A percentile compares a stretch with the other conserved stretches of the same genome.
Conservation (phyloP, 306 rosid genomes). For the Rosa lucieae region DNA sequence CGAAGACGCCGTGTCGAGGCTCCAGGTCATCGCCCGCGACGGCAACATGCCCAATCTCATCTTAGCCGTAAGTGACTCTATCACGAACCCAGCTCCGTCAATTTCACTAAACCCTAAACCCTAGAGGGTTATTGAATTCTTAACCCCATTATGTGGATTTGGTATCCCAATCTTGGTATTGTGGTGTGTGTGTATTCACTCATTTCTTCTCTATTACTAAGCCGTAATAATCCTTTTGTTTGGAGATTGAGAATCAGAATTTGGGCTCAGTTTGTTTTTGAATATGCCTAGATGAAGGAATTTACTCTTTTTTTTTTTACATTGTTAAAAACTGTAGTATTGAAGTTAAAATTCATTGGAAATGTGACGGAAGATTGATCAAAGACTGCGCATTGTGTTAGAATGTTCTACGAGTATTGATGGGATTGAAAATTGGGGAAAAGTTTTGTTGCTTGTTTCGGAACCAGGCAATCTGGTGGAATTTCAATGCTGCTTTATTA, state of each 20-base stretch:
- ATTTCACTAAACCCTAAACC: slow-evolving; percentile 22
- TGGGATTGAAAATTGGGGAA: neutral
- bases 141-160: neutral
- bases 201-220: neutral
- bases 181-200: neutral
- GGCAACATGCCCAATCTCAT: slow-evolving; percentile 97
- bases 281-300: neutral
- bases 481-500: neutral
- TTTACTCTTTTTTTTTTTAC: neutral
- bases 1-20: slow-evolving; percentile 81
- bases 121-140: neutral
- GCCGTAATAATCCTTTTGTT: neutral
- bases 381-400: neutral
- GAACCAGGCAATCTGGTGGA: neutral
- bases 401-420: neutral
- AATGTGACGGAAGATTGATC: neutral
- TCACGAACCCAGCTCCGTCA: neutral
- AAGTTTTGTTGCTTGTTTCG: neutral
- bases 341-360: neutral
- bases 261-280: neutral
- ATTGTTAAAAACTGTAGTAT: neutral
- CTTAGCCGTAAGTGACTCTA: slow-evolving; percentile 43
- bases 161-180: neutral
- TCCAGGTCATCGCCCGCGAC: slow-evolving; percentile 91
- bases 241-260: neutral